A percentile compares a stretch with the other conserved stretches of the same genome.
These are phyloP conservation scores for Starmerella bombi DNA, from an alignment of 805 yeast genomes.

Conservation along the genomic window DNA sequence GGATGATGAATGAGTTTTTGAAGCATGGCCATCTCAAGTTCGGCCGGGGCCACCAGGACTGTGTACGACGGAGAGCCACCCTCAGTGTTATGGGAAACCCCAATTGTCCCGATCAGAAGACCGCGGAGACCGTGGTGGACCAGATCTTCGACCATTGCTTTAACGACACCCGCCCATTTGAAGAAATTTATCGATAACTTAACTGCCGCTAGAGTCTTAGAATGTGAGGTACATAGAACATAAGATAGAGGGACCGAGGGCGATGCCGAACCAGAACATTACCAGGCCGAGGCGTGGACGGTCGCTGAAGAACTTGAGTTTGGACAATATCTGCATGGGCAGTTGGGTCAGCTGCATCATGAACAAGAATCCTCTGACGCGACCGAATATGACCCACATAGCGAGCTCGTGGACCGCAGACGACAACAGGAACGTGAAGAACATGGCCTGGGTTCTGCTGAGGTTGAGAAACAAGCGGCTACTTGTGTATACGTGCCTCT, in stretches of 20 bases:
- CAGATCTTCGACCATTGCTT: conserved; percentile 90
- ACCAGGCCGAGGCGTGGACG: conserved; percentile 57
- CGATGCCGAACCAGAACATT: conserved; percentile 84
- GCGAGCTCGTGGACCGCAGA: conserved; percentile 80
- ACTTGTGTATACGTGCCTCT: conserved; percentile 89
- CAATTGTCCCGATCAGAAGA: conserved; percentile 52
- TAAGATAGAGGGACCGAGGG: conserved; percentile 77
- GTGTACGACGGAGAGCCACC: conserved; percentile 80
- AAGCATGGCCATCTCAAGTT: conserved; percentile 39
- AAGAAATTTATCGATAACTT: conserved; percentile 65
- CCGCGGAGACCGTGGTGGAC: conserved; percentile 67
- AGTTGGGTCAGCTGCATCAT: conserved; percentile 76
- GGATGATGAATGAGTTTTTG: conserved; percentile 71
- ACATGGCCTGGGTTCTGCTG: conserved; percentile 53
- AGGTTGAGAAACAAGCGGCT: conserved; percentile 64
- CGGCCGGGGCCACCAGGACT: conserved; percentile 74
- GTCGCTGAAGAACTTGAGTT: conserved; percentile 43
- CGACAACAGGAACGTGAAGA: conserved; percentile 48
- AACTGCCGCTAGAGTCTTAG: conserved; percentile 24
- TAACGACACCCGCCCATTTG: conserved; percentile 91
- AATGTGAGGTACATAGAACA: conserved; percentile 73
- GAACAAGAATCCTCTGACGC: conserved; percentile 67
- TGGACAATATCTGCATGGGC: conserved; percentile 57
- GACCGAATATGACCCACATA: conserved; percentile 76
- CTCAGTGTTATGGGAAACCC: conserved; percentile 82